Evolutionary conservation across 2,329 filamentous ascomycete genomes (phyloP), one percentile per base, ranked within the genome.

Genomic region (Colletotrichum lini): DNA sequence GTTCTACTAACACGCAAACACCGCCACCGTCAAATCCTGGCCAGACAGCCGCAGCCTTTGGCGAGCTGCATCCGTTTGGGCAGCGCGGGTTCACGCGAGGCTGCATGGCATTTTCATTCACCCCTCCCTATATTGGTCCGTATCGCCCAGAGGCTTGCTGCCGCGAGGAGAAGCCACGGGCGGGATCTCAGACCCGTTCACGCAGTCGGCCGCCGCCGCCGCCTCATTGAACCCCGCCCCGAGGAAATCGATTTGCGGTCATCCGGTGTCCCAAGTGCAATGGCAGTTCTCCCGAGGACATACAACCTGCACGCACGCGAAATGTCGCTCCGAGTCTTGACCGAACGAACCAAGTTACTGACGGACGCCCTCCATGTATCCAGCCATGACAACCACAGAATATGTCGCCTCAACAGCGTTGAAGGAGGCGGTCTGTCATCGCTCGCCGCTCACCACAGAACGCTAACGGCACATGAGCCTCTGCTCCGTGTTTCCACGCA

Each of bases 381-480:
- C 21, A 67, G 44, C 65, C 21, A 38, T 47, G 54, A 61, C 30
- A 9, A 8, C 30, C 30, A 30, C 30, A 26, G 26, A 26, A 26
- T 26, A 26, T 30, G 30, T 30, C 30, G 2, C 30, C 30, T 30
- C 30, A 30, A 30, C 30, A 30, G 30, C 30, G 30, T 30, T 40
- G 13, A 49, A 21, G 40, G 38, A 44, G 53, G 30, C n/a, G 44
- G 53, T 59, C 53, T 40, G 47, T 42, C 18, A 9, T 52, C 54
- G 44, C 38, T 67, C 58, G 8, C 40, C 18, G 13, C 23, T 70
- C 66, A 72, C 70, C 66, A 66, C 54, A 56, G 70, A 70, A 70
- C 30, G 30, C 30, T 30, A 30, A 72, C 70, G 47, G 66, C 45
- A 70, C 30, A 66, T 66, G 66, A 70, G 54, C 16, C 16, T 56